These are phyloP conservation scores for Conticribra weissflogii DNA, from an alignment of 108 stramenopile genomes.

Conservation along the genomic window DNA sequence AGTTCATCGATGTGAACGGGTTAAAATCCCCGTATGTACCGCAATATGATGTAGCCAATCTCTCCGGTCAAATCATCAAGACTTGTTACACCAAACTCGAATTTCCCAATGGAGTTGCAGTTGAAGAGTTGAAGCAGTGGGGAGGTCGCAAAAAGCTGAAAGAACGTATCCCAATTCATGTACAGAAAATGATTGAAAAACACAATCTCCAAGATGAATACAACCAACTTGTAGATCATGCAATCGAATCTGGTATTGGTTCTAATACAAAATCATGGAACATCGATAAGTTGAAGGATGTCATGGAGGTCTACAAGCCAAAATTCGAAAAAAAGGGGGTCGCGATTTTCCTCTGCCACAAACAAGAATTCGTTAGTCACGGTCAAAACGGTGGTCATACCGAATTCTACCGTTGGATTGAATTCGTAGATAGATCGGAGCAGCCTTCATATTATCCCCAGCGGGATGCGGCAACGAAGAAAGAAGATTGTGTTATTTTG, in stretches of 20 bases:
- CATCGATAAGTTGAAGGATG: conserved; percentile 45
- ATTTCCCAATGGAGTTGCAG: conserved; percentile 61
- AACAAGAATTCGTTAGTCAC: conserved; percentile 52
- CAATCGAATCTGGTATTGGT: conserved; percentile 37
- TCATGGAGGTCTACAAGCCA: conserved; percentile 41
- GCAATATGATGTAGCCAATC: conserved; percentile 55
- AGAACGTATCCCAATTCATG: conserved; percentile 50
- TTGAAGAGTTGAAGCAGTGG: conserved; percentile 54
- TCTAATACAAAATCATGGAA: conserved; percentile 43
- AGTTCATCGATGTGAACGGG: conserved; percentile 52
- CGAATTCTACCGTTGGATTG: conserved; percentile 60
- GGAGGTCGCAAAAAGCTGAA: conserved; percentile 45
- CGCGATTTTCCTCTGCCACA: conserved; percentile 49
- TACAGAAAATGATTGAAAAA: conserved; percentile 44
- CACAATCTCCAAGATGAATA: conserved; percentile 45
- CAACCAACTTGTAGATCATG: conserved; percentile 41
- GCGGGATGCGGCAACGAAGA: conserved; percentile 39
- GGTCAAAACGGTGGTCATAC: conserved; percentile 57
- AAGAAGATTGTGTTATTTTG: conserved; percentile 22
- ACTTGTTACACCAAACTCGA: conserved; percentile 49
- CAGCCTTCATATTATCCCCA: conserved; percentile 60
- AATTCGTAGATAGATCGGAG: conserved; percentile 55
- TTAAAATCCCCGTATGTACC: conserved; percentile 44
- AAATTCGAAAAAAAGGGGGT: conserved; percentile 54
- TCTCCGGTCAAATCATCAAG: conserved; percentile 50